Conservation (phyloP, 495 filamentous ascomycete genomes). For the Neurospora africana region DNA sequence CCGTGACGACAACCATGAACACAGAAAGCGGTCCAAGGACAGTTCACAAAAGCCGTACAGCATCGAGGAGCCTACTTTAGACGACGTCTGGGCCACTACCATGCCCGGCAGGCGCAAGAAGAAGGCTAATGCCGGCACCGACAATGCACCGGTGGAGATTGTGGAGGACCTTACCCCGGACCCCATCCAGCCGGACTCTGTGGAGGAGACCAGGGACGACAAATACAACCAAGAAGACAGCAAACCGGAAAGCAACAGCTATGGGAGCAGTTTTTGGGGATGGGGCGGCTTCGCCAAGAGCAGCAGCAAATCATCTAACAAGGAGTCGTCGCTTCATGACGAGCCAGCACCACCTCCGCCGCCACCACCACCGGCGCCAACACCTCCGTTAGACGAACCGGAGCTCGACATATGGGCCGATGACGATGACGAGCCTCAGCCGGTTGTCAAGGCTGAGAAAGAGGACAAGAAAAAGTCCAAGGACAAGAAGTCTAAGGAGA, state of each 20-base stretch:
- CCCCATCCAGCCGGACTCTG: slow-evolving; percentile 27
- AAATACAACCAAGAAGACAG: slow-evolving; percentile 29
- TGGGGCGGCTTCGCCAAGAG: slow-evolving; percentile 25
- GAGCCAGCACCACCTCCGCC: slow-evolving; percentile 14
- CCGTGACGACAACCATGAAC: slow-evolving; percentile 20
- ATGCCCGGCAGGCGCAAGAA: slow-evolving; percentile 31
- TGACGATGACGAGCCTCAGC: slow-evolving; percentile 3
- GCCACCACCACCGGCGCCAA: slow-evolving; percentile 10
- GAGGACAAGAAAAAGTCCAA: slow-evolving; percentile 10
- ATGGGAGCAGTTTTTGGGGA: slow-evolving; percentile 30
- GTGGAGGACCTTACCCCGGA: slow-evolving; percentile 24
- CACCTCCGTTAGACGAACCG: not conserved
- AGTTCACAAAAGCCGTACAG: slow-evolving; percentile 29
- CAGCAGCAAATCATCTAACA: slow-evolving; percentile 31
- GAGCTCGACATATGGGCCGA: not conserved
- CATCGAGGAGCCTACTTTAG: slow-evolving; percentile 31
- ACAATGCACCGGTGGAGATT: slow-evolving; percentile 31
- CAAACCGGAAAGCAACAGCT: slow-evolving; percentile 23
- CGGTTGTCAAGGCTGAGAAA: slow-evolving; percentile 13
- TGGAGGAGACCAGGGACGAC: slow-evolving; percentile 31
- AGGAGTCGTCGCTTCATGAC: slow-evolving; percentile 11
- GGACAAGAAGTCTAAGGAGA: slow-evolving; percentile 18
- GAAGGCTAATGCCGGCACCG: slow-evolving; percentile 27
- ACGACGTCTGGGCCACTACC: slow-evolving; percentile 29
- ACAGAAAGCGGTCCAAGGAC: slow-evolving; percentile 10